Conservation (phyloP, 495 filamentous ascomycete species). For the Podospora didyma region DNA sequence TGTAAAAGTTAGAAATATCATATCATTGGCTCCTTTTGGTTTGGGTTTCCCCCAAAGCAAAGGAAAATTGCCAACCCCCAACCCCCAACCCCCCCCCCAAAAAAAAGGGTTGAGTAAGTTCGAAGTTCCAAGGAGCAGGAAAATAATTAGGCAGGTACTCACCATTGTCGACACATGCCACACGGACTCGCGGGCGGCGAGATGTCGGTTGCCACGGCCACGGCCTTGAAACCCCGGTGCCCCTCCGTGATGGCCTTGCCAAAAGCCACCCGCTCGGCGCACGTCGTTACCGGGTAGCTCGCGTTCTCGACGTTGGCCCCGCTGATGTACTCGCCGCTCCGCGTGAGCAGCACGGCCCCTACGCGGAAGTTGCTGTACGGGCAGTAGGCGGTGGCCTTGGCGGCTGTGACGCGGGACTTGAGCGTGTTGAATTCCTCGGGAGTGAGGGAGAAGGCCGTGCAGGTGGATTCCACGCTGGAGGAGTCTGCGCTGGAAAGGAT, state of each 20-base stretch:
- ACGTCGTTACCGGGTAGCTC: slow-evolving; percentile 84
- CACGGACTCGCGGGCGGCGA: slow-evolving; percentile 66
- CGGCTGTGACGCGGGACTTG: slow-evolving; percentile 52
- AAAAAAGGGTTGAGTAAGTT: too few species aligned
- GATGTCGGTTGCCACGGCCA: slow-evolving; percentile 84
- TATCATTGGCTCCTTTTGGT: too few species aligned
- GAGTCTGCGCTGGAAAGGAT: slow-evolving; percentile 24
- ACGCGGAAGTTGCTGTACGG: slow-evolving; percentile 94
- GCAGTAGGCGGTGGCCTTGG: slow-evolving; percentile 79
- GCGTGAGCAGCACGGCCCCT: slow-evolving; percentile 72
- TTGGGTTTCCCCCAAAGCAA: background rate
- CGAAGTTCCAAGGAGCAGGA: too few species aligned
- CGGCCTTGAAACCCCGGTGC: slow-evolving; percentile 66
- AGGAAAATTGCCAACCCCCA: too few species aligned
- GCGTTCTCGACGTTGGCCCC: slow-evolving; percentile 97
- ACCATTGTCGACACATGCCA: slow-evolving; percentile 66
- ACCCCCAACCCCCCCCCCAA: too few species aligned
- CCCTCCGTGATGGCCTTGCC: slow-evolving; percentile 73
- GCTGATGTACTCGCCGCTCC: slow-evolving; percentile 53
- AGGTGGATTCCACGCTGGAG: slow-evolving; percentile 23
- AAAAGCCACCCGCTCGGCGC: slow-evolving; percentile 87
- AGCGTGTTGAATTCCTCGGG: slow-evolving; percentile 58
- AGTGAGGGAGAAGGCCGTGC: slow-evolving; percentile 47
- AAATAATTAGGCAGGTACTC: slow-evolving; percentile 20
- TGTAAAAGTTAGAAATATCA: too few species aligned